These are phyloP conservation scores for Termitomyces titanicus DNA, from an alignment of 768 basidiomycete species.

Conservation along the genomic window DNA sequence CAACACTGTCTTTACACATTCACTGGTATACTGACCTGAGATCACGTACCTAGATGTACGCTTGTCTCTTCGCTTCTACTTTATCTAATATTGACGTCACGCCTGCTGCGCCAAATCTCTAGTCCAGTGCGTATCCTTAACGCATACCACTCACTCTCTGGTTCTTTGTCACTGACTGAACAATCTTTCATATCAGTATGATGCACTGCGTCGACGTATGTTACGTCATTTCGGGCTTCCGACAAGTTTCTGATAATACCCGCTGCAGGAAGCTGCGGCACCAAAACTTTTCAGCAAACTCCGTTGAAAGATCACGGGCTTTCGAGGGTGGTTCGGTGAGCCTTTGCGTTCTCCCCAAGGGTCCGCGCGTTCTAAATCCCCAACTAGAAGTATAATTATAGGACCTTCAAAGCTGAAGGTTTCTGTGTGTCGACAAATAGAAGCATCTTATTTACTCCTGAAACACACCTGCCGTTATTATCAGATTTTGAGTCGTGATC, in stretches of 20 bases:
- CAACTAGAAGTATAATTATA: not conserved
- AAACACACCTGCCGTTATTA: not conserved
- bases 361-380: not conserved
- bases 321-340: not conserved
- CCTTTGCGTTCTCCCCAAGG: too few species aligned
- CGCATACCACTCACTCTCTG: not conserved
- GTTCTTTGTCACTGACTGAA: conserved; percentile 3
- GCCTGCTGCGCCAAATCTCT: not conserved
- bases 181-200: conserved; percentile 45
- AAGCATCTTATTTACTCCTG: not conserved
- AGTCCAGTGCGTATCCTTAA: conserved; percentile 67
- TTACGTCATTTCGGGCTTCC: conserved; percentile 24
- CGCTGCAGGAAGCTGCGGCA: conserved; percentile 47
- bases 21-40: conserved; percentile 7
- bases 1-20: conserved; percentile 10
- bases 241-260: conserved; percentile 21
- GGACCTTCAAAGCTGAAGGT: not conserved
- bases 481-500: too few species aligned
- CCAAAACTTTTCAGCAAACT: conserved; percentile 85
- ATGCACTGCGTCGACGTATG: conserved; percentile 92
- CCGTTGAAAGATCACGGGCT: conserved; percentile 29
- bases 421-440: not conserved
- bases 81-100: conserved; percentile 9
- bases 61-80: conserved; percentile 8
- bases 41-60: conserved; percentile 27